Evolutionary conservation across 169 alveolate species (phyloP).

Genomic region (Besnoitia besnoiti): DNA sequence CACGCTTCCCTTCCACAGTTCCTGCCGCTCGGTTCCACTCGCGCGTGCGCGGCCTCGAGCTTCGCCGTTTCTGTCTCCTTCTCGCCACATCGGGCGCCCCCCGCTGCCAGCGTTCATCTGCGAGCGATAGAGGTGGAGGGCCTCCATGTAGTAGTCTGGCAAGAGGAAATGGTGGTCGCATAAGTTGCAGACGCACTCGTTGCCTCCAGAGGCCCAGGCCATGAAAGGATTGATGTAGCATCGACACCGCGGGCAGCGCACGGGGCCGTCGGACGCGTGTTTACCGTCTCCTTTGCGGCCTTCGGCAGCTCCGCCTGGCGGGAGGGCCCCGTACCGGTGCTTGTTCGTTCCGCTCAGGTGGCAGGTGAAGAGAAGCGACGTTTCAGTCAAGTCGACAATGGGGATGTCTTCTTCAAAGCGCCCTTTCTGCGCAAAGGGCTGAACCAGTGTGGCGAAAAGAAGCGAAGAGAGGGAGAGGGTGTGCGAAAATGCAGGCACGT

Average conservation of each 20-base stretch:
- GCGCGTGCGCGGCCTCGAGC: constrained; percentile 24
- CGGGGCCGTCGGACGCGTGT: constrained; percentile 59
- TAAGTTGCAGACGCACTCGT: constrained; percentile 75
- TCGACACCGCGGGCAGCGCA: constrained; percentile 74
- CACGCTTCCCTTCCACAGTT: constrained; percentile 66
- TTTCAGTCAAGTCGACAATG: constrained; percentile 47
- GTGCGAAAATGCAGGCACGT: constrained; percentile 67
- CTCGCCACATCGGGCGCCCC: not conserved
- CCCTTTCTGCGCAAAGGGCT: constrained; percentile 66
- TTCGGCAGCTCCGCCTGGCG: constrained; percentile 31
- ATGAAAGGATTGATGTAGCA: constrained; percentile 75
- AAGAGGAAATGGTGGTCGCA: constrained; percentile 73
- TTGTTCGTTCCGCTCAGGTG: constrained; percentile 1
- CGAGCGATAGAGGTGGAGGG: constrained; percentile 58
- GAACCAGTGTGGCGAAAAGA: constrained; percentile 53
- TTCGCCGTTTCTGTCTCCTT: not conserved
- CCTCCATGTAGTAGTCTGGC: constrained; percentile 59
- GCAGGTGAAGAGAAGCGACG: constrained; percentile 29
- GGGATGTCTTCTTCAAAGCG: constrained; percentile 60
- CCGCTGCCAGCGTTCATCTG: constrained; percentile 46
- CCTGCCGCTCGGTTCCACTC: constrained; percentile 25
- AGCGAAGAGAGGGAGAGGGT: constrained; percentile 55
- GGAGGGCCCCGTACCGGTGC: constrained; percentile 29
- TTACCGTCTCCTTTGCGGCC: not conserved
- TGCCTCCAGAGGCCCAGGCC: constrained; percentile 72